Evolutionary conservation across 1,284 basidiomycete species (phyloP), one percentile per base, ranked within the genome.

Genomic region (Bjerkandera adusta): DNA sequence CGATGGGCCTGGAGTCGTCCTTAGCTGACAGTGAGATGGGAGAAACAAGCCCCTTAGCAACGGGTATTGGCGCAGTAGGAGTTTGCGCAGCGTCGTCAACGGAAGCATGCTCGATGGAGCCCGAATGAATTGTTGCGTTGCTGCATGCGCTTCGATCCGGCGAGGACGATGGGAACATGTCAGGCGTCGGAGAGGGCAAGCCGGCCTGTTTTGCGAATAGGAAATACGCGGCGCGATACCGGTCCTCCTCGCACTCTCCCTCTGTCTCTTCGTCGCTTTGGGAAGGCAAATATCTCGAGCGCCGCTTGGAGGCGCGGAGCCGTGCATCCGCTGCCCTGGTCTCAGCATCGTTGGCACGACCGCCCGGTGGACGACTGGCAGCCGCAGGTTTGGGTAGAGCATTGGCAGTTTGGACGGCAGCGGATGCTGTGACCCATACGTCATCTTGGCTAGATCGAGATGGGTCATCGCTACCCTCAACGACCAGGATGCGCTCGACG

Each of bases 241-340:
- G 52, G 7, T 49, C 53, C 4, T 57, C 52, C 4, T 54, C 54
- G 6, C 53, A 54, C 35, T 59, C 55, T 26, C 56, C 53, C 21
- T 61, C 59, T 8, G 59, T 59, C 20, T 64, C 62, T 13, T 52
- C 51, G 24, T 56, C 53, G 26, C 58, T 59, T 5, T 54, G 56
- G n/a, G 39, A 32, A 51, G 13, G 33, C 40, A 26, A 49, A 49
- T 1, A 47, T 46, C 3, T 38, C 41, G 27, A 21, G 37, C 13
- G 34, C 36, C 13, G 45, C 16, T 21, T 26, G 2, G 40, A 29
- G 32, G 33, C 7, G 8, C 24, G 33, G 3, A 62, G 15, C 0
- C 55, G 57, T 7, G 61, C 52, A 58, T 62, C 58, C 3, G 59
- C 62, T 1, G 49, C 48, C 12, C 46, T 53, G 1, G 57, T 57